Percentiles rank a stretch among this genome's conserved stretches.
Evolutionary conservation across 1,284 basidiomycete genomes (phyloP).

Genomic region (Cutaneotrichosporon sp.): DNA sequence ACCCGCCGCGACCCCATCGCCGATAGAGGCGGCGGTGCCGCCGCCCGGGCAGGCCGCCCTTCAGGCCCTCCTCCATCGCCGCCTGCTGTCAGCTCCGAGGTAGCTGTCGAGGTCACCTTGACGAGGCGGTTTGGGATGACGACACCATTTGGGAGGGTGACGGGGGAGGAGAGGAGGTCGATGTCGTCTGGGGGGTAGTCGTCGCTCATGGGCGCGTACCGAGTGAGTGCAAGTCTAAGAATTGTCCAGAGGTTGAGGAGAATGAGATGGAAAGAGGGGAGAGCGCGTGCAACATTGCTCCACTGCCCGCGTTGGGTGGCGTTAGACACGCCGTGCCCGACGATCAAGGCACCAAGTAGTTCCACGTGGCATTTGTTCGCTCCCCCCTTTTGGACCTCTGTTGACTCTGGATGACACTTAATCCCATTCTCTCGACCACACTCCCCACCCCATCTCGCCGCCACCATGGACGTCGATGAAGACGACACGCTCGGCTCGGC

Average conservation of each 20-base stretch:
- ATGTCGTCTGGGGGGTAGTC: slow-evolving; percentile 25
- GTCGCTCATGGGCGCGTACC: neutral
- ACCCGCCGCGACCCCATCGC: slow-evolving; percentile 72
- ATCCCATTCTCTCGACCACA: neutral
- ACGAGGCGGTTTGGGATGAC: slow-evolving; percentile 57
- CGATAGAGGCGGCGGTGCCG: slow-evolving; percentile 70
- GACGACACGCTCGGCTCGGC: slow-evolving; percentile 40
- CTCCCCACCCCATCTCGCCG: neutral
- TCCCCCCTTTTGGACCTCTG: neutral
- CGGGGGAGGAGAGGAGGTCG: slow-evolving; percentile 54
- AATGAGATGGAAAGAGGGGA: neutral
- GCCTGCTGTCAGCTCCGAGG: slow-evolving; percentile 57
- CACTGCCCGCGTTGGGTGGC: neutral
- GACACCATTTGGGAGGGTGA: slow-evolving; percentile 62
- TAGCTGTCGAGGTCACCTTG: slow-evolving; percentile 57
- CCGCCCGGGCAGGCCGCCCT: slow-evolving; percentile 71
- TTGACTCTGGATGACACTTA: slow-evolving; percentile 1
- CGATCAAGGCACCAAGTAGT: neutral
- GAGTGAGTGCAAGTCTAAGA: neutral
- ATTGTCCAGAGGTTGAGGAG: neutral
- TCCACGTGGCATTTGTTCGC: neutral
- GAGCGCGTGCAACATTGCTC: neutral
- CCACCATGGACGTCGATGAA: slow-evolving; percentile 26
- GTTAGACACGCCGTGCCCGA: neutral
- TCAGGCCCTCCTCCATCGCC: slow-evolving; percentile 80